Percentiles rank a stretch among this genome's conserved stretches.
phyloP scores from a whole-genome alignment of 257 asterid genomes.

The Solanum ossicruentum region DNA sequence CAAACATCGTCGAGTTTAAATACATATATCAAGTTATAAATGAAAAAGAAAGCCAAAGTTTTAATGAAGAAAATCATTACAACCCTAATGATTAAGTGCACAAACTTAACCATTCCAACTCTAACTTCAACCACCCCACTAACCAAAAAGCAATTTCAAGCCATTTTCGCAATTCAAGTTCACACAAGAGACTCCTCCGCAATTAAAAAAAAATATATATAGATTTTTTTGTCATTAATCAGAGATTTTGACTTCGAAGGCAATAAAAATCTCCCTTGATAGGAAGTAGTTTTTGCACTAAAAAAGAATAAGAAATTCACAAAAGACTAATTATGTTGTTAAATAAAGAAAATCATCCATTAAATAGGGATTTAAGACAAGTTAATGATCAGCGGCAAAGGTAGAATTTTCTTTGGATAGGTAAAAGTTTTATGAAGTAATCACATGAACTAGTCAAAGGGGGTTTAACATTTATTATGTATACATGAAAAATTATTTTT shows the following conservation, averaged over 20 bases:
- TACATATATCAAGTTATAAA: too few relatives aligned
- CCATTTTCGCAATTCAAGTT: constrained; percentile 1
- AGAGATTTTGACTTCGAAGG: neutral
- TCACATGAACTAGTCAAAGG: too few relatives aligned
- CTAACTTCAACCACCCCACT: constrained; percentile 11
- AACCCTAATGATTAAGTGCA: neutral
- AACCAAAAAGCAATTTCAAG: neutral
- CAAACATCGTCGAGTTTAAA: too few relatives aligned
- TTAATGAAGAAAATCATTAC: neutral
- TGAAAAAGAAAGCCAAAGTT: neutral
- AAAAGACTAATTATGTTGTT: neutral
- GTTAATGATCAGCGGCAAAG: too few relatives aligned
- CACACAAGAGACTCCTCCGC: neutral
- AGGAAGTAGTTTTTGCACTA: neutral
- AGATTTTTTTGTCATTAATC: neutral
- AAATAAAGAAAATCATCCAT: neutral
- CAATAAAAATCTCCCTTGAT: neutral
- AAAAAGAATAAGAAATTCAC: neutral
- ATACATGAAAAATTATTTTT: too few relatives aligned
- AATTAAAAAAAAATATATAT: neutral
- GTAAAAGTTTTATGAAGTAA: too few relatives aligned
- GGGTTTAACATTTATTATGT: too few relatives aligned
- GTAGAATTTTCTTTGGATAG: too few relatives aligned
- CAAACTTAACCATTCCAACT: neutral
- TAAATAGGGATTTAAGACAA: neutral